Percentiles rank a stretch among this genome's conserved stretches.
phyloP scores from a whole-genome alignment of 139 green algal genomes.

The Pleodorina starrii region DNA sequence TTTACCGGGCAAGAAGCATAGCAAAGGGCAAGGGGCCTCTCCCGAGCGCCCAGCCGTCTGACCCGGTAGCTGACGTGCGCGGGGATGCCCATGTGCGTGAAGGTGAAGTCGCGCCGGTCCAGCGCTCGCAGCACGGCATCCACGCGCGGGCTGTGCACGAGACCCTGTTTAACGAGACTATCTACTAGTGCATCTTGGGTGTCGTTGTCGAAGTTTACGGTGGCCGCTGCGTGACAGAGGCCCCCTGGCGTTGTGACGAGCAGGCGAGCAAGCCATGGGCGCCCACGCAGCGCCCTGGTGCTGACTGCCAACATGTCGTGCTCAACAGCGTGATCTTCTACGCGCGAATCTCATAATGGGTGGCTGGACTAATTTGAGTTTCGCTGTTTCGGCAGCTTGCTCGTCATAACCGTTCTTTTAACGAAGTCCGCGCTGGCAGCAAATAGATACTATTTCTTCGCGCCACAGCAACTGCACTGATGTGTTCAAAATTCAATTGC shows the following conservation, averaged over 20 bases:
- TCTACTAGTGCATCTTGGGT: slow-evolving; percentile 19
- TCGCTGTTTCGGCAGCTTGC: background rate
- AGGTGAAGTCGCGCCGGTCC: slow-evolving; percentile 60
- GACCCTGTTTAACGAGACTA: background rate
- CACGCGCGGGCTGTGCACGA: slow-evolving; percentile 26
- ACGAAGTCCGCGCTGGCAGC: no score
- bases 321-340: background rate
- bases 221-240: background rate
- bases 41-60: background rate
- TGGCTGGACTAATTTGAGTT: background rate
- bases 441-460: no score
- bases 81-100: slow-evolving; percentile 32
- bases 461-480: no score
- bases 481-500: no score
- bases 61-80: slow-evolving; percentile 51
- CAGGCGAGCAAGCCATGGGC: background rate
- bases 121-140: slow-evolving; percentile 51
- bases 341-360: background rate
- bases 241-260: background rate
- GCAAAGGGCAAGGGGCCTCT: background rate
- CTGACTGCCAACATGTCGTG: background rate
- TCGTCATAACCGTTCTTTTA: no score
- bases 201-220: slow-evolving; percentile 29
- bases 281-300: background rate
- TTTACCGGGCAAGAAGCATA: background rate